Evolutionary conservation across 2,329 filamentous ascomycete species (phyloP), one percentile per base, ranked within the genome.

Genomic region (Ploettnerulaceae sp.): DNA sequence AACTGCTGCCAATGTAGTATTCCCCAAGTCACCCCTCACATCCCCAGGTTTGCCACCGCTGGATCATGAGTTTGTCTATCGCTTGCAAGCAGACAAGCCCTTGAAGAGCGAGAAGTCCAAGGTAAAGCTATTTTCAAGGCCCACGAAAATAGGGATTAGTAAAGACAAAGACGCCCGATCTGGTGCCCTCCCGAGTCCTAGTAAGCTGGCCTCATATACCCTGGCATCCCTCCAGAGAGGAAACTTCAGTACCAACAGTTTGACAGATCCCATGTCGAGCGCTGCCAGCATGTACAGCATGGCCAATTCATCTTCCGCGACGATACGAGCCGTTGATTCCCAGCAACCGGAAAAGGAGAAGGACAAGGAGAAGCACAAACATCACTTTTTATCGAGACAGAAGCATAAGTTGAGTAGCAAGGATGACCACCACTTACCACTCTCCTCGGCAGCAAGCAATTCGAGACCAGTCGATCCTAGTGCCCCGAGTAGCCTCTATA

Each of bases 101-200:
- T 59, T 64, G 24, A 77, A 79, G 57, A 71, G 77, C 21, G 82
- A 87, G 58, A 86, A 87, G 66, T 81, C 81, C 51, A 89, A 89
- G 67, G 84, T 87, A 64, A 91, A 91, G 69, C 72, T 91, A 21
- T 90, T 90, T 62, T 87, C 83, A 5, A 77, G 86, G 40, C 85
- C 85, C 0, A 84, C 84, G 60, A 89, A 84, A 67, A 86, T 89
- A 46, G 76, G 78, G 40, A 79, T 81, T 47, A 71, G 69, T 14
- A 88, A 85, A 62, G 76, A 79, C 26, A 74, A 71, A 55, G 83
- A 88, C 7, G 56, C 72, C 5, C 83, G 80, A 59, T 74, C 82
- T 14, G 82, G 84, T 55, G 76, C 82, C 1, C 64, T 87, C 18
- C 84, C 85, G 1, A 89, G 85, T 52, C 86, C 86, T 1, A 79